Base-by-base conservation (phyloP, 176 grass and related monocot genomes). In the Poa pratensis region DNA sequence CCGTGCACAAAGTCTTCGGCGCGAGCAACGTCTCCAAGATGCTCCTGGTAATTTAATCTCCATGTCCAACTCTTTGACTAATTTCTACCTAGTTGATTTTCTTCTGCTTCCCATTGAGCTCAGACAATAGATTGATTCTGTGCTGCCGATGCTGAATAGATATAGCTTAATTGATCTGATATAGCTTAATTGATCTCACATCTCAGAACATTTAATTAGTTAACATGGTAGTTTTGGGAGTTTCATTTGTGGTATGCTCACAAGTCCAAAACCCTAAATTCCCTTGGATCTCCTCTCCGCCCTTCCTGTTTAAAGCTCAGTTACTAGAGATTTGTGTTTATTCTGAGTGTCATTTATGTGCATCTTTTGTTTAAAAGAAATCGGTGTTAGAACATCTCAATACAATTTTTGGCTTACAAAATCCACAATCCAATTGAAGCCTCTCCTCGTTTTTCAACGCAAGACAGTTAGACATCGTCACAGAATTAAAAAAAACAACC, bases 21-120 rank as follows among this genome's bases (percentile, higher is more conserved):
- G 96, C 96, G 22, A 99, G 96, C 87, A 99, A 99, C 81, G 91
- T 96, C 84, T 94, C 96, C 86, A 99, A 99, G 88, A 92, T 99
- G 86, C 84, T 98, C 42, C 78, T 92, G 85, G 95, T 98, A 87
- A 89, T 34, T 3, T 79, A 16, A 32, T 27, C 18, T 27, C 8
- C 46, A 75, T 65, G 30, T 6, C 12, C 61, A 58, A 45, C 18
- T 43, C 65, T 78, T 60, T 60, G 34, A 78, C 32, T 50, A 34
- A 28, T 34, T 48, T 72, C 12, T 24, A 23, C 69, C 24, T 30
- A 75, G 68, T 71, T 18, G 28, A 18, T n/a, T 1, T 5, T 17
- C 5, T 11, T 58, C 13, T 59, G 43, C 28, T 18, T 22, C 49
- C 32, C 20, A 19, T 27, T 17, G 69, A 54, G 39, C 11, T 70